These are phyloP conservation scores for Populus hybrid DNA, from an alignment of 441 rosid species.

Conservation along the genomic window DNA sequence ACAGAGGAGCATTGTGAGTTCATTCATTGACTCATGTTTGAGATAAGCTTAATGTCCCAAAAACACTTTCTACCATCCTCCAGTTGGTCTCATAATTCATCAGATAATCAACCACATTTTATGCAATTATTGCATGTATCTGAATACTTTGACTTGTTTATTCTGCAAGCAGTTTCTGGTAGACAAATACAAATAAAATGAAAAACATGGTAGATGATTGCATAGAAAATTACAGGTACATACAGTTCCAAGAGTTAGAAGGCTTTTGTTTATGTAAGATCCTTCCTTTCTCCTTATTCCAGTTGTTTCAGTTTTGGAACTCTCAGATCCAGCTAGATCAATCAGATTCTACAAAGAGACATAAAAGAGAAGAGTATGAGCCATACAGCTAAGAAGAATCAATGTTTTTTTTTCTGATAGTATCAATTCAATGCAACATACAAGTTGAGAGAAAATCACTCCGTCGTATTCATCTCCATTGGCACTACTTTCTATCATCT, in stretches of 20 bases:
- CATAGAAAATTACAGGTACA: slow-evolving; percentile 23
- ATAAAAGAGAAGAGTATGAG: slow-evolving; percentile 19
- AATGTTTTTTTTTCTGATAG: not conserved
- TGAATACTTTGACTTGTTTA: not conserved
- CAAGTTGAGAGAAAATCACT: slow-evolving; percentile 98
- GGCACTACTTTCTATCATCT: slow-evolving; percentile 99
- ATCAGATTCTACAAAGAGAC: slow-evolving; percentile 72
- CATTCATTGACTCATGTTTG: not conserved
- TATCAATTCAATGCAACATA: slow-evolving; percentile 33
- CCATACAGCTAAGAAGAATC: slow-evolving; percentile 14
- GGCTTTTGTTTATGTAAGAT: slow-evolving; percentile 58
- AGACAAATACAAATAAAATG: not conserved
- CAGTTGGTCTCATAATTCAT: not conserved
- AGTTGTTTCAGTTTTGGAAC: too few relatives aligned
- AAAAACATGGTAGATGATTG: not conserved
- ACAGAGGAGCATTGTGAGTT: not conserved
- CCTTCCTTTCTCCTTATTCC: too few relatives aligned
- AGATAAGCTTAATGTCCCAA: not conserved
- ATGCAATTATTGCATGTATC: not conserved
- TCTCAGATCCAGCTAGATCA: slow-evolving; percentile 38
- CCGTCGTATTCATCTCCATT: slow-evolving; percentile 97
- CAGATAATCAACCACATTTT: not conserved
- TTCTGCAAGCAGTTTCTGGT: not conserved
- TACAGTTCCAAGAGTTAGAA: slow-evolving; percentile 98
- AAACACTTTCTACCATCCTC: not conserved